A percentile compares a stretch with the other conserved stretches of the same genome.
Conservation (phyloP, 2,329 filamentous ascomycete genomes). For the Didymella pomorum region DNA sequence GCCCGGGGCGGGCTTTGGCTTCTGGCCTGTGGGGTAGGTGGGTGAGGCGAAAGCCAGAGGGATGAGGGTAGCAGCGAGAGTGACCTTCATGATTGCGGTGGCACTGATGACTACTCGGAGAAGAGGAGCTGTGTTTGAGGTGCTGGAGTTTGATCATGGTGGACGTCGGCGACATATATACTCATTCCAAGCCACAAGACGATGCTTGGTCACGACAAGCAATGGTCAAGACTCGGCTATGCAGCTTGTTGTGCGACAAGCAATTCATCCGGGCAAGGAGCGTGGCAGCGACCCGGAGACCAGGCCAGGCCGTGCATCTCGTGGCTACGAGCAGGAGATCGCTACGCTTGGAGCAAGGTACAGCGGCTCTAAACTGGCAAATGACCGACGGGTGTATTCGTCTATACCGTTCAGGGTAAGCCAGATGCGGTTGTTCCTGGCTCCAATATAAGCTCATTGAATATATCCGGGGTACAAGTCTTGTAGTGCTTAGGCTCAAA, state of each 20-base stretch:
- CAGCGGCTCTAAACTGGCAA: constrained; percentile 1
- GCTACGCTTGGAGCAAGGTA: constrained; percentile 33
- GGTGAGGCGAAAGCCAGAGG: constrained; percentile 33
- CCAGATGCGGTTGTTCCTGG: not conserved
- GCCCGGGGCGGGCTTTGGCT: constrained; percentile 30
- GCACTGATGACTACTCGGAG: not conserved
- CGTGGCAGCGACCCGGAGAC: constrained; percentile 16
- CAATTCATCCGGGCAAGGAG: constrained; percentile 29
- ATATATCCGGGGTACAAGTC: not conserved
- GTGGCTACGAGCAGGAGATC: constrained; percentile 21
- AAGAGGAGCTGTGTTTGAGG: not conserved
- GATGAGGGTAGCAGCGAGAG: constrained; percentile 26
- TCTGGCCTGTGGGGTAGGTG: constrained; percentile 16
- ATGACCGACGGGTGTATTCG: not conserved
- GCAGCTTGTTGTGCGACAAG: constrained; percentile 7
- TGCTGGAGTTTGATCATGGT: not conserved
- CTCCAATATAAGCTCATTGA: not conserved
- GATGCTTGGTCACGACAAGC: constrained; percentile 15
- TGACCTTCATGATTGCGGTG: constrained; percentile 37
- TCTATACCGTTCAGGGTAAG: not conserved
- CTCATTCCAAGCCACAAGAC: not conserved
- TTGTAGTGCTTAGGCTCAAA: not conserved
- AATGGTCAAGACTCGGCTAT: constrained; percentile 9
- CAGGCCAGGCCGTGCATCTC: constrained; percentile 18
- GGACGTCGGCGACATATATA: constrained; percentile 7